phyloP scores from a whole-genome alignment of 176 grass and related monocot species.

The Phoenix roebelenii region DNA sequence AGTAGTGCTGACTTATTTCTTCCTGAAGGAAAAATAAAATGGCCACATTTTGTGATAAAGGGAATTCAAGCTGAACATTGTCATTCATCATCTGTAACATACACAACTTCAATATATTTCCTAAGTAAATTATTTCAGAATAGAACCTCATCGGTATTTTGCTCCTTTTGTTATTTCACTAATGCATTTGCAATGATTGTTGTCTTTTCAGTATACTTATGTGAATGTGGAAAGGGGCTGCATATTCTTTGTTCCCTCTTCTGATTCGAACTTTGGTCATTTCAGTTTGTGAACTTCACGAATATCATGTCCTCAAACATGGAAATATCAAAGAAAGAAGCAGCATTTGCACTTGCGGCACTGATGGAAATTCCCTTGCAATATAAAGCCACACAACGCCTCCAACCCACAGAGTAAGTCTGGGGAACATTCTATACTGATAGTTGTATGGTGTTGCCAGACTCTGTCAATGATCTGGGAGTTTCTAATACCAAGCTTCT shows the following conservation, averaged over 20 bases:
- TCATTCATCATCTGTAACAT: too few relatives aligned
- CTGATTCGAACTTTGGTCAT: constrained; percentile 10
- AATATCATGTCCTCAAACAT: constrained; percentile 68
- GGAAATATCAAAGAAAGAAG: constrained; percentile 74
- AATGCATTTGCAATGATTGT: too few relatives aligned
- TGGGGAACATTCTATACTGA: constrained; percentile 10
- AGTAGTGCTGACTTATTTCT: too few relatives aligned
- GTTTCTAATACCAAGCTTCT: constrained; percentile 4
- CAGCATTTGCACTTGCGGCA: constrained; percentile 77
- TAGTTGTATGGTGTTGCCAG: neutral
- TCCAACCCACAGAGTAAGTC: constrained; percentile 44
- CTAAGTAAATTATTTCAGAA: too few relatives aligned
- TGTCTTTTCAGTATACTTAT: too few relatives aligned
- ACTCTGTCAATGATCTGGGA: neutral
- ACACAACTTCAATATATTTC: too few relatives aligned
- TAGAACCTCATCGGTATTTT: too few relatives aligned
- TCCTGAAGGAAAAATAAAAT: too few relatives aligned
- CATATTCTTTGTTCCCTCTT: constrained; percentile 1
- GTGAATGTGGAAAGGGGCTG: neutral
- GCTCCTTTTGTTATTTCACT: too few relatives aligned
- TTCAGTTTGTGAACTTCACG: constrained; percentile 96
- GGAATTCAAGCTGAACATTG: too few relatives aligned
- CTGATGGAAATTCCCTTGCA: constrained; percentile 98
- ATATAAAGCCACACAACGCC: constrained; percentile 77
- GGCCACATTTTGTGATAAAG: too few relatives aligned